Evolutionary conservation across 176 grass and related monocot species (phyloP).

Genomic region (Stipa capillata): DNA sequence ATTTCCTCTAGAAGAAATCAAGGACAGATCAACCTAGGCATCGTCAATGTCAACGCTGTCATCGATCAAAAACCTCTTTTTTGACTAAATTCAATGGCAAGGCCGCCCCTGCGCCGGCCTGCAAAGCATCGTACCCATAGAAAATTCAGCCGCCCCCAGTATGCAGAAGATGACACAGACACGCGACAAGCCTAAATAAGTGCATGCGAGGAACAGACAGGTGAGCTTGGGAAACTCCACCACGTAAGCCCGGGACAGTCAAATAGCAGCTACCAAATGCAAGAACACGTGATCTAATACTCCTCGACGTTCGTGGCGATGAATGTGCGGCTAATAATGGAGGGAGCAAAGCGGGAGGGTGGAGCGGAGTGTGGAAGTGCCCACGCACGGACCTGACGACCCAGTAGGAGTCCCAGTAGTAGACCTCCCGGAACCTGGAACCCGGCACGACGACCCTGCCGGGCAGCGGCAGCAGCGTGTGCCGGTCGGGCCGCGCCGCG

Average conservation of each 20-base stretch:
- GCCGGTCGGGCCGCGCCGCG: constrained; percentile 31
- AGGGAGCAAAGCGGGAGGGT: neutral
- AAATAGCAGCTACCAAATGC: neutral
- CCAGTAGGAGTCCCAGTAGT: constrained; percentile 99
- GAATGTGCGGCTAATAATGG: neutral
- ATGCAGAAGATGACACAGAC: neutral
- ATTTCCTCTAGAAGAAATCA: neutral
- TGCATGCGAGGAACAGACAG: neutral
- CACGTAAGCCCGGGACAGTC: neutral
- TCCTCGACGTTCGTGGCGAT: neutral
- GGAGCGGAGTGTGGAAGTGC: too few relatives aligned
- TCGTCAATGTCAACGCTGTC: neutral
- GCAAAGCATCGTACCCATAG: neutral
- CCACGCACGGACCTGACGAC: constrained; percentile 60
- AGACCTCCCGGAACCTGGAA: constrained; percentile 82
- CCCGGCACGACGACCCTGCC: constrained; percentile 56
- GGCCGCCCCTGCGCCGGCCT: neutral
- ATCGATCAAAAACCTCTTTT: neutral
- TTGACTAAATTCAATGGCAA: neutral
- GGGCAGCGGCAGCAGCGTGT: constrained; percentile 81
- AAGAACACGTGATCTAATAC: neutral
- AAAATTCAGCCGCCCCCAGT: neutral
- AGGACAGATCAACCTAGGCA: neutral
- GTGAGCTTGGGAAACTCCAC: neutral
- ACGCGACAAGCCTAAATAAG: neutral